phyloP scores from a whole-genome alignment of 1,139 yeast species.

The Saccharomycopsis hybrid region DNA sequence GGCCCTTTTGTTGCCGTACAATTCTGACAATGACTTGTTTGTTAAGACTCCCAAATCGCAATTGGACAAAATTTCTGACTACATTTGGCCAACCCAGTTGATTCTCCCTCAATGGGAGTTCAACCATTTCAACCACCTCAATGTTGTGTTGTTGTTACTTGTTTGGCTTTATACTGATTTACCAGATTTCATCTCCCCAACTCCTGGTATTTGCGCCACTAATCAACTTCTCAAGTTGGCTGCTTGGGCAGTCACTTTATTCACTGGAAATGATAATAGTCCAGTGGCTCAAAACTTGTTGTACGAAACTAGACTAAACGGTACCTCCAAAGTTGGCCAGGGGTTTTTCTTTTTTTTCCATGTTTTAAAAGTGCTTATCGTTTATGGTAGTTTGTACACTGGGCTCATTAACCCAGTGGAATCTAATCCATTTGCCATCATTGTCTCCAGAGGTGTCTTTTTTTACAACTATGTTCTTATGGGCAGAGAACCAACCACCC shows the following conservation, averaged over 20 bases:
- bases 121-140: conserved; percentile 42
- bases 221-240: conserved; percentile 44
- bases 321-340: conserved; percentile 45
- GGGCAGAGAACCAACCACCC: neutral
- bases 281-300: conserved; percentile 40
- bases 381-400: conserved; percentile 52
- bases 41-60: conserved; percentile 15
- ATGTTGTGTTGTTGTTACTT: conserved; percentile 41
- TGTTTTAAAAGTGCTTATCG: conserved; percentile 48
- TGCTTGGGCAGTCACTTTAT: conserved; percentile 31
- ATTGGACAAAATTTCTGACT: conserved; percentile 35
- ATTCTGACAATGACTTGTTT: conserved; percentile 39
- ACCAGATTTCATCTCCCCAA: conserved; percentile 83
- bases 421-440: conserved; percentile 36
- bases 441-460: conserved; percentile 15
- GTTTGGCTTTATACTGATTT: conserved; percentile 88
- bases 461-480: no score
- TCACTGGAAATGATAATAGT: conserved; percentile 30
- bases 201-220: conserved; percentile 84
- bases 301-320: conserved; percentile 38
- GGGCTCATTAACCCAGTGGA: conserved; percentile 77
- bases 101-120: conserved; percentile 74
- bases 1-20: conserved; percentile 58
- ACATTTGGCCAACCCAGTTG: conserved; percentile 87
- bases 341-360: conserved; percentile 68